Evolutionary conservation across 805 yeast genomes (phyloP), one percentile per base, ranked within the genome.

Genomic region (Wickerhamiella occidentalis): DNA sequence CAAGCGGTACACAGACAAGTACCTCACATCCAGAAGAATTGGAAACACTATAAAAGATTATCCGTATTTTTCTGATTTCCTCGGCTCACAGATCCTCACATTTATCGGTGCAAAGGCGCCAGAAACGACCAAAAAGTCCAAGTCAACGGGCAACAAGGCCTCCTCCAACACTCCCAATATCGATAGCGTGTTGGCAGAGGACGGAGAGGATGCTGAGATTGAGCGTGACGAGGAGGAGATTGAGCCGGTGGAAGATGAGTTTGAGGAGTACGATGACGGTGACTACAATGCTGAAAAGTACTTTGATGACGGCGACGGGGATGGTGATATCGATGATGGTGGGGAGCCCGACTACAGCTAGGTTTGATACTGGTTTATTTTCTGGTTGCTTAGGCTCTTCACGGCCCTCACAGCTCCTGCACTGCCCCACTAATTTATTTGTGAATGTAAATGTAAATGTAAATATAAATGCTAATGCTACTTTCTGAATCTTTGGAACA

Each of bases 271-370:
- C 50, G 86, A 81, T 22, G 87, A 82, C 56, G 85, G 79, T 59
- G 86, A 80, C 61, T 82, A 82, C 58, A 82, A 82, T 58, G 90
- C 90, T 7, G 90, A 82, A 57, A 78, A 77, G 63, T 82, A 82
- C 64, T 82, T 82, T 58, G 87, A 82, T 40, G 85, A 80, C 54
- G 82, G 78, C 47, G 79, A 75, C 37, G 72, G 62, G 47, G 70
- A 64, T 36, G 77, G 70, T 18, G 80, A 72, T 35, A 81, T 72
- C 46, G 79, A 68, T 29, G 85, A 74, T n/a, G 82, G 75, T 41
- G 67, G 74, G 49, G 85, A 80, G 61, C 86, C 85, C 3, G 85
- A 83, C 11, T 80, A 79, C 55, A 81, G 65, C 60, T 29, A 17
- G 15, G 35, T 30, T 6, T n/a, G 35, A 5, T 30, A 6, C 9